These are phyloP conservation scores for Russula brevipes DNA, from an alignment of 768 basidiomycete genomes.

Conservation along the genomic window DNA sequence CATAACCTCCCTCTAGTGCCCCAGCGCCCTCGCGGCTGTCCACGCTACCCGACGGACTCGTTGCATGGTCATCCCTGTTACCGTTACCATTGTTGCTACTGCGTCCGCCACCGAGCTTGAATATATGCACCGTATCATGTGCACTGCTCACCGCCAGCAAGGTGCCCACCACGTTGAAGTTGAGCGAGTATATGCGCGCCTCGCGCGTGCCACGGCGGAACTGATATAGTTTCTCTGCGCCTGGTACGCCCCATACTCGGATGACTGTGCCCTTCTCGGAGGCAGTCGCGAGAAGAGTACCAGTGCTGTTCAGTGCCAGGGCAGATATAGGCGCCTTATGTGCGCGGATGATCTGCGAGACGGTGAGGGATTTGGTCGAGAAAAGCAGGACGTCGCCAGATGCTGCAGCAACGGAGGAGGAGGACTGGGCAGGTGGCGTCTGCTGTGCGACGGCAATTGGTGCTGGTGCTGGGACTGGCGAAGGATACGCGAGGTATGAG, in stretches of 20 bases:
- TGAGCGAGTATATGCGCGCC: slow-evolving; percentile 76
- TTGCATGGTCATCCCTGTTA: slow-evolving; percentile 33
- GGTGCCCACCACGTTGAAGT: slow-evolving; percentile 78
- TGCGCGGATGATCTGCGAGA: slow-evolving; percentile 94
- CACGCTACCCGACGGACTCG: slow-evolving; percentile 61
- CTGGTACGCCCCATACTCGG: slow-evolving; percentile 86
- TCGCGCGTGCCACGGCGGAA: slow-evolving; percentile 88
- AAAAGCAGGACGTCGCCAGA: slow-evolving; percentile 91
- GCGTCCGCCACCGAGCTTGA: slow-evolving; percentile 61
- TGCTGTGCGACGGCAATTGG: slow-evolving; percentile 41
- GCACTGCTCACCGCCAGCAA: slow-evolving; percentile 89
- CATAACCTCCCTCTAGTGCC: slow-evolving; percentile 72
- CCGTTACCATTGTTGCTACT: slow-evolving; percentile 24
- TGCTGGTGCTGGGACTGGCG: slow-evolving; percentile 81
- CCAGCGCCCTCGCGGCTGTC: slow-evolving; percentile 59
- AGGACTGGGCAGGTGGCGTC: slow-evolving; percentile 35
- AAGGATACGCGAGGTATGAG: slow-evolving; percentile 94
- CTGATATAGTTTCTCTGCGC: slow-evolving; percentile 91
- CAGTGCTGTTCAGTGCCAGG: slow-evolving; percentile 78
- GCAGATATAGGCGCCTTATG: slow-evolving; percentile 92
- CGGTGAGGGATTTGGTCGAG: slow-evolving; percentile 85
- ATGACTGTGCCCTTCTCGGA: slow-evolving; percentile 97
- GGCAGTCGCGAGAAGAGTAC: slow-evolving; percentile 88
- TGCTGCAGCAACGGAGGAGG: slow-evolving; percentile 34
- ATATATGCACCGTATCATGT: slow-evolving; percentile 95